phyloP scores from a whole-genome alignment of 306 rosid species.

The Sesbania bispinosa region DNA sequence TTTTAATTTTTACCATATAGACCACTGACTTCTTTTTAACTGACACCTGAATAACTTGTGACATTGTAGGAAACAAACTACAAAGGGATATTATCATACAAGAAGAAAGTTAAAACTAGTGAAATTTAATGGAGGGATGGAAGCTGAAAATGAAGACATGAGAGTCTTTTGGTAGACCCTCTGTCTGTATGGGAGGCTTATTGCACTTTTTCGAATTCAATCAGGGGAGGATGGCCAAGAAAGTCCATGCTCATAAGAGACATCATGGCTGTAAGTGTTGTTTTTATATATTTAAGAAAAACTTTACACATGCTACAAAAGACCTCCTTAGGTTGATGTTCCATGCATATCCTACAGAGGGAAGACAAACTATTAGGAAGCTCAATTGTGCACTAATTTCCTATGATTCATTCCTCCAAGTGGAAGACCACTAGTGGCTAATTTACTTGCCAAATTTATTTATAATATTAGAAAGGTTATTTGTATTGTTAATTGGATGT shows the following conservation, averaged over 20 bases:
- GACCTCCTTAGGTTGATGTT: neutral
- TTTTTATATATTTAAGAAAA: neutral
- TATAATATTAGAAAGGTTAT: neutral
- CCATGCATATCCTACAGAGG: neutral
- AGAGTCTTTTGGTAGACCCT: constrained; percentile 50
- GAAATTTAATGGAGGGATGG: constrained; percentile 27
- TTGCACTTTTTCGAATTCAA: constrained; percentile 65
- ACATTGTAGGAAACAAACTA: constrained; percentile 29
- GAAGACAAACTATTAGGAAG: neutral
- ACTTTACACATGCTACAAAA: neutral
- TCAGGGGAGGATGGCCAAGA: constrained; percentile 85
- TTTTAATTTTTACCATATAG: neutral
- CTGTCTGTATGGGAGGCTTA: constrained; percentile 80
- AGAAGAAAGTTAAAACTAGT: neutral
- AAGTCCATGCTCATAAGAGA: constrained; percentile 61
- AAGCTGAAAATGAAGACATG: constrained; percentile 39
- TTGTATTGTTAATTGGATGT: neutral
- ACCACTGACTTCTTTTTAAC: neutral
- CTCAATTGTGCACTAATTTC: constrained; percentile 5
- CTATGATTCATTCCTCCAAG: neutral
- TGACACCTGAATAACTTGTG: constrained; percentile 16
- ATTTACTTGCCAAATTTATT: neutral
- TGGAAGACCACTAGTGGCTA: neutral
- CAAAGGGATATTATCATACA: neutral
- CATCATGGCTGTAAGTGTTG: constrained; percentile 57